These are phyloP conservation scores for Mimosa pudica DNA, from an alignment of 306 rosid genomes.

Conservation along the genomic window DNA sequence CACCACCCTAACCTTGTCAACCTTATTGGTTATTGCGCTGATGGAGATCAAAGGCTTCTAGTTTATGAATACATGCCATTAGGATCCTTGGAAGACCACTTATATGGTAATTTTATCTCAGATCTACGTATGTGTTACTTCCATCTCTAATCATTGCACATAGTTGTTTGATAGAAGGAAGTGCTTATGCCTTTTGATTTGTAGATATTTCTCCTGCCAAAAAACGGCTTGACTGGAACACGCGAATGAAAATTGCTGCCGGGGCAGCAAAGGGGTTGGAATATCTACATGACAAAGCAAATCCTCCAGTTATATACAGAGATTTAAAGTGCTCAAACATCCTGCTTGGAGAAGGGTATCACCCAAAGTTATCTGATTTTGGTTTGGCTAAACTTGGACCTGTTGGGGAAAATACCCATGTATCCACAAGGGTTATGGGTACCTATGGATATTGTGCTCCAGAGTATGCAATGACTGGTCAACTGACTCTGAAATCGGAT, in stretches of 20 bases:
- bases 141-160: slow-evolving; percentile 8
- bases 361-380: slow-evolving; percentile 90
- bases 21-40: slow-evolving; percentile 93
- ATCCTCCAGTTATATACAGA: slow-evolving; percentile 95
- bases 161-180: neutral
- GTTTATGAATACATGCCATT: slow-evolving; percentile 90
- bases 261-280: slow-evolving; percentile 94
- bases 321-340: slow-evolving; percentile 92
- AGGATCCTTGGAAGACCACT: slow-evolving; percentile 93
- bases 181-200: slow-evolving; percentile 36
- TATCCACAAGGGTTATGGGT: slow-evolving; percentile 97
- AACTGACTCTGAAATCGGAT: slow-evolving; percentile 88
- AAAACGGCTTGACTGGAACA: slow-evolving; percentile 80
- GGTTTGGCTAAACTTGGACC: slow-evolving; percentile 97
- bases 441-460: slow-evolving; percentile 97
- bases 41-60: slow-evolving; percentile 97
- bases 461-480: slow-evolving; percentile 93
- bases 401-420: slow-evolving; percentile 89
- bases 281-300: slow-evolving; percentile 87
- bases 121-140: slow-evolving; percentile 5
- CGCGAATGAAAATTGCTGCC: slow-evolving; percentile 90
- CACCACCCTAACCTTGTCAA: slow-evolving; percentile 95
- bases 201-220: slow-evolving; percentile 77
- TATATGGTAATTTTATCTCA: slow-evolving; percentile 59
- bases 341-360: slow-evolving; percentile 83